A percentile compares a stretch with the other conserved stretches of the same genome.
phyloP scores from a whole-genome alignment of 2,329 filamentous ascomycete species.

The Colletotrichum sp. region DNA sequence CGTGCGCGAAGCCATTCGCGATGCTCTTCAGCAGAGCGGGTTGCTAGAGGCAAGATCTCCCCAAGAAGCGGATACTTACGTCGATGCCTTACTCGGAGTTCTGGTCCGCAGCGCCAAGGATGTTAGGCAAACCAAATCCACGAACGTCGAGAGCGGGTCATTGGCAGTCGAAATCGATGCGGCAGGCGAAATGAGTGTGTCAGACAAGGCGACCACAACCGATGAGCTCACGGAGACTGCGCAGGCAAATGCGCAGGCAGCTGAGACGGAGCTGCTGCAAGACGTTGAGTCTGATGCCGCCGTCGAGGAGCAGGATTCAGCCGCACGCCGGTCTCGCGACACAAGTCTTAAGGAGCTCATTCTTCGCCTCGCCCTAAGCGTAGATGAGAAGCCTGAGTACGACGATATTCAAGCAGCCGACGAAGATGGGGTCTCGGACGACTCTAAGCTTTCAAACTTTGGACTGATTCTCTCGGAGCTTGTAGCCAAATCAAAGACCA shows the following conservation, averaged over 20 bases:
- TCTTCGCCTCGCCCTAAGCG: conserved; percentile 51
- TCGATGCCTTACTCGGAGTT: conserved; percentile 56
- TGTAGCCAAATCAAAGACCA: conserved; percentile 32
- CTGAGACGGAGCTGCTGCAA: not conserved
- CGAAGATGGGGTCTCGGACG: conserved; percentile 29
- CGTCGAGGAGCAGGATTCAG: not conserved
- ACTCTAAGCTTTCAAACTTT: conserved; percentile 51
- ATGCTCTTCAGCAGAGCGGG: conserved; percentile 60
- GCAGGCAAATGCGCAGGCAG: not conserved
- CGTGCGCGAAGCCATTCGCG: conserved; percentile 59
- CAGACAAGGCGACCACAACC: not conserved
- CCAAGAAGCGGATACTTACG: conserved; percentile 51
- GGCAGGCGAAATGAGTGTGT: not conserved
- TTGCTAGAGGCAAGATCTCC: conserved; percentile 51
- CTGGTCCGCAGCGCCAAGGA: conserved; percentile 38
- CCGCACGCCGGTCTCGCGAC: conserved; percentile 4
- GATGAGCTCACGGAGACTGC: not conserved
- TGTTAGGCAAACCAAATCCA: not conserved
- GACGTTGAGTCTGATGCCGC: not conserved
- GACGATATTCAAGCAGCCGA: conserved; percentile 24
- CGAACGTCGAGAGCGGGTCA: not conserved
- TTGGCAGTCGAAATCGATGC: not conserved
- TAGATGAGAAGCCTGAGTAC: conserved; percentile 38
- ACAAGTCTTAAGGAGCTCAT: conserved; percentile 53
- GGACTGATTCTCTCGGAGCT: conserved; percentile 57